Base-by-base conservation (phyloP, 495 filamentous ascomycete genomes). In the Penicillium taxi region DNA sequence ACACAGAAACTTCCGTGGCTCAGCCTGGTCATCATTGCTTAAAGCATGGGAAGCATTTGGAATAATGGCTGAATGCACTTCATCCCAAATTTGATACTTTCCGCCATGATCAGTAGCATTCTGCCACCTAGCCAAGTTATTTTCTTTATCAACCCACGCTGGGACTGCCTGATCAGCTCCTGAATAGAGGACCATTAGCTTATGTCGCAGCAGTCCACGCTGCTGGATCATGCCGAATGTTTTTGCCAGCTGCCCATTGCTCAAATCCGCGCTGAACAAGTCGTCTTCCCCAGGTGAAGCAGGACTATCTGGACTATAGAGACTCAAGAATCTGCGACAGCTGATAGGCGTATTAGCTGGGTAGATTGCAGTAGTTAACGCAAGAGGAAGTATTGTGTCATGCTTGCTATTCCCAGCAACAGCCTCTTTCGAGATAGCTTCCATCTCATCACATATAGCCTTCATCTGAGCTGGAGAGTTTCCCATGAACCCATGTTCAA, bases 191-290 rank as follows among this genome's bases (percentile, higher is more conserved):
- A 72, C 61, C 47, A 62, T 50, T 19, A 72, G 22, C 22, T 55
- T 59, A 16, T 43, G 34, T 9, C 76, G 66, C 21, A 88, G 40
- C 15, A 78, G 70, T 6, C 67, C 74, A 24, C 58, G 47, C 38
- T 69, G 30, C 28, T 70, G 62, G 21, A 82, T 58, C 49, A 43
- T 59, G 1, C 84, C 84, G 69, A 89, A 94, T 0, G 70, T 82
- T 16, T 50, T 47, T 16, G 32, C 39, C 11, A 88, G 52, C 41
- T 69, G 59, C 25, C 72, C 66, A 35, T 83, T 78, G 0, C 56
- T 50, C 8, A 94, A 58, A 56, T 89, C 84, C n/a, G 81, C 81
- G 33, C 80, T 84, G 61, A 94, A 96, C 45, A 82, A 80, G 53
- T 96, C 90, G 55, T 96, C 89, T 26, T 82, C 83, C 3, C 83